Evolutionary conservation across 2,329 filamentous ascomycete genomes (phyloP).

Genomic region (Hymenoscyphus linearis): DNA sequence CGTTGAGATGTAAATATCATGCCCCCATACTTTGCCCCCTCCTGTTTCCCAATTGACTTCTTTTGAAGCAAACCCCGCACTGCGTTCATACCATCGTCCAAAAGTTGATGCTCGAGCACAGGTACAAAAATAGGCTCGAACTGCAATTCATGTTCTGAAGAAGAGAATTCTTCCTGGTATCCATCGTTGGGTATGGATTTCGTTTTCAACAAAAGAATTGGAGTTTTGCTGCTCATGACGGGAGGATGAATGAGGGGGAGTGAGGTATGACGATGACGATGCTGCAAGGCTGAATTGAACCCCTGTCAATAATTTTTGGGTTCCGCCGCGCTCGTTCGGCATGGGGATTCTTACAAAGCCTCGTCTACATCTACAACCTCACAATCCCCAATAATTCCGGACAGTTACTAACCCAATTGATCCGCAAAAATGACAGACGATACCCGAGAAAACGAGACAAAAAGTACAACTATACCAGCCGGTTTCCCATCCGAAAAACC

Average conservation of each 20-base stretch:
- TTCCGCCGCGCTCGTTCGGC: background rate
- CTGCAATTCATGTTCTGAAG: slow-evolving; percentile 34
- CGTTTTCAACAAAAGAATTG: slow-evolving; percentile 73
- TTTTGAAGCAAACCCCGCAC: slow-evolving; percentile 47
- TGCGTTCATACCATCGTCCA: slow-evolving; percentile 50
- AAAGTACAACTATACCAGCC: slow-evolving; percentile 7
- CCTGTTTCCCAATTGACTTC: slow-evolving; percentile 36
- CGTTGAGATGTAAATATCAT: slow-evolving; percentile 80
- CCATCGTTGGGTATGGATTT: slow-evolving; percentile 65
- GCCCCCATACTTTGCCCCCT: slow-evolving; percentile 57
- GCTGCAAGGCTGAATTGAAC: slow-evolving; percentile 5
- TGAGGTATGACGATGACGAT: background rate
- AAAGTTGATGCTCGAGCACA: slow-evolving; percentile 67
- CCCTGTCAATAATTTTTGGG: slow-evolving; percentile 2
- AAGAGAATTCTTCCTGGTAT: slow-evolving; percentile 64
- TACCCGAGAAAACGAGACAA: slow-evolving; percentile 20
- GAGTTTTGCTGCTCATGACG: slow-evolving; percentile 32
- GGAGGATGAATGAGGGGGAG: background rate
- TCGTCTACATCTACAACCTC: slow-evolving; percentile 1
- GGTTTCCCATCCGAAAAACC: slow-evolving; percentile 16
- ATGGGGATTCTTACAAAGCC: slow-evolving; percentile 8
- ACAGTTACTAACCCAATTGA: background rate
- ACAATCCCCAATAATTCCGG: background rate
- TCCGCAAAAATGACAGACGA: slow-evolving; percentile 27
- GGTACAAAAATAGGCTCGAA: slow-evolving; percentile 70